A percentile compares a stretch with the other conserved stretches of the same genome.
phyloP scores from a whole-genome alignment of 208 protist species.

The Lotmaria passim region DNA sequence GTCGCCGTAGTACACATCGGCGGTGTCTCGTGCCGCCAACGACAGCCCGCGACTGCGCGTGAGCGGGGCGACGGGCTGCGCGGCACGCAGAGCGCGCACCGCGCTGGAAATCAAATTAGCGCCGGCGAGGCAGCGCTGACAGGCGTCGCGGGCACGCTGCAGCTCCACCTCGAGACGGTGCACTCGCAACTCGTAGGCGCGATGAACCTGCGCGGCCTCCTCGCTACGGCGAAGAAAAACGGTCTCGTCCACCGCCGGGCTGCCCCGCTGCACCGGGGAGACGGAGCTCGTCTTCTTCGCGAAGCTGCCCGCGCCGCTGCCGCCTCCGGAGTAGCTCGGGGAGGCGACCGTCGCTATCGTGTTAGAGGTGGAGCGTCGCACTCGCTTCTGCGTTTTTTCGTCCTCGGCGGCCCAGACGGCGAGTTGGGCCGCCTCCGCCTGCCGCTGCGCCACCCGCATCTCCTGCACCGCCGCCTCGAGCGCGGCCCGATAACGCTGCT shows the following conservation, averaged over 20 bases:
- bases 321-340: background rate
- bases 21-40: conserved; percentile 63
- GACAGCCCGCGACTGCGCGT: conserved; percentile 58
- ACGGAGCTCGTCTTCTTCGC: conserved; percentile 21
- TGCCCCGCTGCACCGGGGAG: conserved; percentile 5
- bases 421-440: conserved; percentile 46
- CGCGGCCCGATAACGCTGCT: conserved; percentile 58
- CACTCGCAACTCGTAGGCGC: conserved; percentile 20
- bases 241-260: conserved; percentile 16
- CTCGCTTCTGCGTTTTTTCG: conserved; percentile 34
- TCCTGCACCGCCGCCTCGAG: conserved; percentile 49
- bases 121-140: conserved; percentile 64
- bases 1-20: conserved; percentile 35
- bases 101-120: conserved; percentile 70
- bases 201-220: conserved; percentile 24
- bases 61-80: conserved; percentile 42
- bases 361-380: conserved; percentile 11
- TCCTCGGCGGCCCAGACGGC: conserved; percentile 66
- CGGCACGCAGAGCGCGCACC: conserved; percentile 53
- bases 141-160: conserved; percentile 42
- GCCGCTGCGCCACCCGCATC: conserved; percentile 38
- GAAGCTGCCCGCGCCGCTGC: background rate
- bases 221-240: conserved; percentile 18
- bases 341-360: background rate
- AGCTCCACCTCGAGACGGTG: conserved; percentile 36